Evolutionary conservation across 805 yeast species (phyloP), one percentile per base, ranked within the genome.

Genomic region (Tetrapisispora taiwanensis): DNA sequence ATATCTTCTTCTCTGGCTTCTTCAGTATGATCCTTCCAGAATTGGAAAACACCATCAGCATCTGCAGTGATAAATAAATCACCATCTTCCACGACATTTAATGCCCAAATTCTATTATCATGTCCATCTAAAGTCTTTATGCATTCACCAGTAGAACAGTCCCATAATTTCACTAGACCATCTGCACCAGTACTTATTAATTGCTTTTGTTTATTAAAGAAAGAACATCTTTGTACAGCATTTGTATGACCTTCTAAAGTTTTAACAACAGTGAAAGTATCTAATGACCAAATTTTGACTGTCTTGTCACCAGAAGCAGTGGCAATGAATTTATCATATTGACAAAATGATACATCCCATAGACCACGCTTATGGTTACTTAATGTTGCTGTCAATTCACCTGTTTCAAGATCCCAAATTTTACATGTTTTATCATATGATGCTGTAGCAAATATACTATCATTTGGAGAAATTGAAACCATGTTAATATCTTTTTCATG

Each of bases 401-500:
- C 97, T n/a, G 77, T 68, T 36, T 78, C 84, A 22, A 79, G 58
- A 58, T 84, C 81, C 97, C 97, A 92, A 3, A 92, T 68, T 58
- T 92, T 92, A 48, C 84, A 92, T 2, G 89, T 74, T 56, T 90
- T 85, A 63, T 92, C 99, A 60, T 84, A 95, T 12, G 95, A 84
- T 2, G 95, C 97, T 1, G 97, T 83, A 0, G 95, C 97, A 56
- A 92, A 80, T 41, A 74, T 70, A 50, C 81, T 82, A 63, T 90
- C 94, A 57, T 88, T 86, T 15, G 96, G 95, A n/a, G 97, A 74
- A 4, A 92, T 71, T 51, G 88, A 96, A 43, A 92, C 67, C 2
- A 90, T 75, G 56, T 92, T 94, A 48, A 92, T 92, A 63, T 92
- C 96, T 62, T 90, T 92, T 44, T 92, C 97, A 62, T 92, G 99